Base-by-base conservation (phyloP, 257 asterid genomes). In the Coffea eugenioides region DNA sequence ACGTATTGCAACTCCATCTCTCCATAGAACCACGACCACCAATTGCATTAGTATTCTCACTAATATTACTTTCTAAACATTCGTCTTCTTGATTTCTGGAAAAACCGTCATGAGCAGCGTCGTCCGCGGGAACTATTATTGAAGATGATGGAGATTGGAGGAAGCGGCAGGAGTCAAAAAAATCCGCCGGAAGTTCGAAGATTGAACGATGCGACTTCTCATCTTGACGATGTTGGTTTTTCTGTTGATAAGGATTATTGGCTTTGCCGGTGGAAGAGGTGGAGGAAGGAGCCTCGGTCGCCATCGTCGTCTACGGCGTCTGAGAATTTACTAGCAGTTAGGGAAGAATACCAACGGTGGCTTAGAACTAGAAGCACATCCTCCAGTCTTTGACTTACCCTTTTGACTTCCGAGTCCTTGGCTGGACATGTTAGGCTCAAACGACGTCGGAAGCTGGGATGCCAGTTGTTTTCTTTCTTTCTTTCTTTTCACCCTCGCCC, bases 1-100 rank as follows among this genome's bases (percentile, higher is more conserved):
- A 95, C 43, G 97, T 93, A 83, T 83, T 92, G 88, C 99, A 95
- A 71, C 97, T 88, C 99, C 97, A 95, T 83, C 93, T 89, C 85
- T 90, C 96, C 92, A 86, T 88, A 69, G 43, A 39, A 39, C 43
- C 43, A 39, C 43, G 43, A 39, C 43, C 43, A 39, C 43, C 43
- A 39, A 39, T 39, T 39, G n/a, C 56, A 14, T 36, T 45, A 77
- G 74, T 83, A 34, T 51, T 67, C 41, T 46, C 77, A 45, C 27
- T 65, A 49, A 2, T 73, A 41, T 27, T 51, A 48, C 36, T 73
- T 7, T 57, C 85, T 10, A 72, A 41, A 6, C 65, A 51, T 43
- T 84, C 87, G 34, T 77, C 84, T 5, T 56, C 51, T 3, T 77
- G 56, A 7, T 57, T 54, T 67, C 39, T 80, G 66, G 82, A 57